Percentiles rank a stretch among this genome's conserved stretches.
phyloP scores from a whole-genome alignment of 2,329 filamentous ascomycete genomes.

The Pseudopyrenochaeta lycopersici region DNA sequence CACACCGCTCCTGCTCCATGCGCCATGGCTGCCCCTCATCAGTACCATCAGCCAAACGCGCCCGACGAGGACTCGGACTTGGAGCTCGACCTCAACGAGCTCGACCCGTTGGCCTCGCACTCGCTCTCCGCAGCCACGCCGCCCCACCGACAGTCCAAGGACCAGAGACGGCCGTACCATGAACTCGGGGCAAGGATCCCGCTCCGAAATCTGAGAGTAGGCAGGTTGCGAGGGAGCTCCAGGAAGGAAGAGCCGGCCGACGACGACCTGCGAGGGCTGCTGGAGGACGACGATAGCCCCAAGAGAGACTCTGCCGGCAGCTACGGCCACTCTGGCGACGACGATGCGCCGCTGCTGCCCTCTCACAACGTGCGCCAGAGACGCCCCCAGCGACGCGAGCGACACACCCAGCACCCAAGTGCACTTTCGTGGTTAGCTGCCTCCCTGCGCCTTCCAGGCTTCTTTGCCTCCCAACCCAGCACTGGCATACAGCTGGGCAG shows the following conservation, averaged over 20 bases:
- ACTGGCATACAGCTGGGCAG: constrained; percentile 37
- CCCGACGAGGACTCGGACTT: constrained; percentile 77
- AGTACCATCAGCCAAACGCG: constrained; percentile 63
- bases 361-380: constrained; percentile 33
- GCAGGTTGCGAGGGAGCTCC: constrained; percentile 54
- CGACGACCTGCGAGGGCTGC: constrained; percentile 70
- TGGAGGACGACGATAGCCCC: constrained; percentile 65
- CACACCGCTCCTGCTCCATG: constrained; percentile 33
- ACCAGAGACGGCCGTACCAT: constrained; percentile 43
- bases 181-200: constrained; percentile 69
- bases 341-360: constrained; percentile 78
- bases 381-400: constrained; percentile 30
- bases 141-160: constrained; percentile 38
- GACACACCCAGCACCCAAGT: constrained; percentile 38
- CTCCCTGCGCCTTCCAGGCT: constrained; percentile 70
- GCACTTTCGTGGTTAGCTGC: constrained; percentile 60
- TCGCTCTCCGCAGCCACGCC: constrained; percentile 32
- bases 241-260: constrained; percentile 63
- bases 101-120: constrained; percentile 67
- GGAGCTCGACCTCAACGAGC: constrained; percentile 80
- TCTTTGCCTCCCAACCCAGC: constrained; percentile 58
- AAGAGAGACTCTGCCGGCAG: constrained; percentile 68
- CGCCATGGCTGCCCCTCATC: constrained; percentile 58
- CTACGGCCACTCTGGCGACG: constrained; percentile 64
- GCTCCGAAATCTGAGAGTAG: constrained; percentile 67